Evolutionary conservation across 192 early-diverging fungal genomes (phyloP), one percentile per base, ranked within the genome.

Genomic region (Paraglomus brasilianum): DNA sequence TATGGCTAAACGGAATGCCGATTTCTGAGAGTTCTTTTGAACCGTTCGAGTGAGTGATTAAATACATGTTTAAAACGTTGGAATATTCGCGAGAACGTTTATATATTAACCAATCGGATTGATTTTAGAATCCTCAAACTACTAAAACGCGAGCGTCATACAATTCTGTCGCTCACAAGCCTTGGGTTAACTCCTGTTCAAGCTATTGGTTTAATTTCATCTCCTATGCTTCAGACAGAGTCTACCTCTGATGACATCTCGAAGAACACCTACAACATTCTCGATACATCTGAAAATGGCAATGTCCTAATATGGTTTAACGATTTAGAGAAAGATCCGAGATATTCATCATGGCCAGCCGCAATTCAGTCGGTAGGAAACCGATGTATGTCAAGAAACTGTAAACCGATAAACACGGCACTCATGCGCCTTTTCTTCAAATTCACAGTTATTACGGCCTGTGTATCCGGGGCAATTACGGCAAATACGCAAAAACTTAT

Each of bases 301-400:
- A 82, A 84, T 47, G 40, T 80, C 2, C 74, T 93, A 14, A 59
- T 90, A 21, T 99, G 97, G 97, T 81, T 88, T 75, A 99, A 98
- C 74, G 91, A 99, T 75, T 76, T 99, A 19, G 94, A 93, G 68
- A 89, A 80, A 15, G 97, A 99, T 69, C 49, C 64, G 0, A 81
- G 87, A 13, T 99, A 97, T 75, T 65, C 76, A 2, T 52, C 70
- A 30, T 96, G 91, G 90, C 83, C 91, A 6, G 53, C 68, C 4
- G 75, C 81, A 14, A 40, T 92, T 13, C 68, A 60, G 1, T 30
- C 30, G 30, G 30, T 30, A 30, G 30, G 30, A 30, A 30, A 30
- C 30, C 3, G 30, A 76, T 8, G 82, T 86, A 74, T 30, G 30
- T 30, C 3, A 65, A 73, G 45, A 17, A 40, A 1, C 7, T 14